Percentiles rank a stretch among this genome's conserved stretches.
Evolutionary conservation across 768 basidiomycete species (phyloP).

Genomic region (Panellus pusillus): DNA sequence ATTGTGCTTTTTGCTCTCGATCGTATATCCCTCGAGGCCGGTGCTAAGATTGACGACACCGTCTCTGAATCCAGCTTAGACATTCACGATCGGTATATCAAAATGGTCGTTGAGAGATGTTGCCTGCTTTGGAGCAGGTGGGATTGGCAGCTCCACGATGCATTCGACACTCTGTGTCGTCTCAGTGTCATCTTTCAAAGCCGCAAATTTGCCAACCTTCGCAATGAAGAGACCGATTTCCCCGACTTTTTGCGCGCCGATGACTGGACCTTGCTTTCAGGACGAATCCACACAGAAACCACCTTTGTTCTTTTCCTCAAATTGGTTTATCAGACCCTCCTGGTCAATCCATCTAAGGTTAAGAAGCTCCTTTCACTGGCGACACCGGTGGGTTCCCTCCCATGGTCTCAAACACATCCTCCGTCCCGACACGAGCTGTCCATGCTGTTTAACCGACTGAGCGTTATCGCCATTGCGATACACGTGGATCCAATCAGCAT

Average conservation of each 20-base stretch:
- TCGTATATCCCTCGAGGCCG: constrained; percentile 54
- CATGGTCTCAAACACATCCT: constrained; percentile 55
- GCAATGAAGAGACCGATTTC: constrained; percentile 60
- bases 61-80: constrained; percentile 39
- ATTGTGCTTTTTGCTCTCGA: constrained; percentile 58
- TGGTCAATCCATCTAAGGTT: constrained; percentile 41
- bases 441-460: constrained; percentile 81
- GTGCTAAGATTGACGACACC: constrained; percentile 41
- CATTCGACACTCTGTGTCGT: constrained; percentile 56
- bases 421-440: constrained; percentile 60
- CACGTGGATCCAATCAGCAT: constrained; percentile 57
- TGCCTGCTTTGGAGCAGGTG: constrained; percentile 73
- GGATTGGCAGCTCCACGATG: constrained; percentile 68
- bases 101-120: constrained; percentile 68
- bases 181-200: constrained; percentile 74
- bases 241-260: constrained; percentile 66
- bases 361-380: constrained; percentile 73
- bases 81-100: constrained; percentile 71
- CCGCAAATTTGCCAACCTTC: constrained; percentile 73
- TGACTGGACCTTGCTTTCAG: constrained; percentile 53
- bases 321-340: constrained; percentile 58
- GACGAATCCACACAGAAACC: constrained; percentile 57
- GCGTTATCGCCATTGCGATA: constrained; percentile 67
- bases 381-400: constrained; percentile 68
- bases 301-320: constrained; percentile 82